Evolutionary conservation across 306 rosid species (phyloP).

Genomic region (Pterocarpus santalinus): DNA sequence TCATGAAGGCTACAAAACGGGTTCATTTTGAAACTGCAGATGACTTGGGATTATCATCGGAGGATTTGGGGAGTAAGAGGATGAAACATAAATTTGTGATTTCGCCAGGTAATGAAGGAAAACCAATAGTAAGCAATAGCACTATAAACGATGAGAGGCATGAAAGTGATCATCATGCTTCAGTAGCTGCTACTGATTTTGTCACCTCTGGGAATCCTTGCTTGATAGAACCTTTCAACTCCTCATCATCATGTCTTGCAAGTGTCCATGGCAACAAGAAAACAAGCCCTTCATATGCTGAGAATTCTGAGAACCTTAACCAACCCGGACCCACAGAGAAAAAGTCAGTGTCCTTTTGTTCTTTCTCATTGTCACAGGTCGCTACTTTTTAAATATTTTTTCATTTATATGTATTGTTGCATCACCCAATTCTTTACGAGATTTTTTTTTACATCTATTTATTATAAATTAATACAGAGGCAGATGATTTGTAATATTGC

Average conservation of each 20-base stretch:
- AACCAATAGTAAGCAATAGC: not conserved
- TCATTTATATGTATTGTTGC: not conserved
- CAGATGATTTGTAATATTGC: too few relatives aligned
- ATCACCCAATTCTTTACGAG: slow-evolving; percentile 2
- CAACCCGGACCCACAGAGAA: slow-evolving; percentile 51
- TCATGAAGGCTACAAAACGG: not conserved
- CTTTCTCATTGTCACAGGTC: not conserved
- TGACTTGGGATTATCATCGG: not conserved
- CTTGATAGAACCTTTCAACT: not conserved
- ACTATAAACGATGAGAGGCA: not conserved
- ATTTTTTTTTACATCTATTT: too few relatives aligned
- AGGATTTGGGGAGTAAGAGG: not conserved
- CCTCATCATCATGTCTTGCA: not conserved
- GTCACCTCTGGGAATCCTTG: not conserved
- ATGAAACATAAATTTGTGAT: not conserved
- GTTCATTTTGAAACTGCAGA: not conserved
- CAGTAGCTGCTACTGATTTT: not conserved
- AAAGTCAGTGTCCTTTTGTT: slow-evolving; percentile 45
- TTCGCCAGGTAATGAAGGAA: not conserved
- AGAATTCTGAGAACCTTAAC: slow-evolving; percentile 47
- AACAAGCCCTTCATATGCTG: not conserved
- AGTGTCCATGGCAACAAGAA: not conserved
- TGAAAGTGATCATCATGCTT: too few relatives aligned
- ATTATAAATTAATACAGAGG: too few relatives aligned
- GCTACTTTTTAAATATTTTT: not conserved